Conservation (phyloP, 768 basidiomycete species). For the Leucocoprinus leucothites region DNA sequence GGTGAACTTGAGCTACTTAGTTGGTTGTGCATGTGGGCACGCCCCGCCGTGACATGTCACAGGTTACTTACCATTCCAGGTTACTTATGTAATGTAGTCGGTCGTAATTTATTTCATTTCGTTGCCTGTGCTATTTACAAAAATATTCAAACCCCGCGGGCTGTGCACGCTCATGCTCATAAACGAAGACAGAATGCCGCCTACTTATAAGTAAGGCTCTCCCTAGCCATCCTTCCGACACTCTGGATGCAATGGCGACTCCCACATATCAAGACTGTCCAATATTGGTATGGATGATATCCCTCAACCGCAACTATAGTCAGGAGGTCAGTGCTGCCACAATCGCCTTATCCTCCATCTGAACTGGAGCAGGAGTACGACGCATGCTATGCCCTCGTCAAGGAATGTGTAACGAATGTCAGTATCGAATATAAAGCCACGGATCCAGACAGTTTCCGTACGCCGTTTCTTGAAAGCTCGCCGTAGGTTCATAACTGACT, state of each 20-base stretch:
- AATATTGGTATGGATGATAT: constrained; percentile 79
- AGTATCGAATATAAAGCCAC: constrained; percentile 51
- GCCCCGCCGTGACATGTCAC: too few species aligned
- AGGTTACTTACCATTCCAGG: too few species aligned
- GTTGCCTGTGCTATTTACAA: too few species aligned
- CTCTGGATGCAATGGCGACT: not conserved
- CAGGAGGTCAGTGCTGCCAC: constrained; percentile 43
- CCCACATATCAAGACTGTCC: constrained; percentile 42
- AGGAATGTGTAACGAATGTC: constrained; percentile 57
- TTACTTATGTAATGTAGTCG: too few species aligned
- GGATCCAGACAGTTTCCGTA: constrained; percentile 66
- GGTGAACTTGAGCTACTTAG: too few species aligned
- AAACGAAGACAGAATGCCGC: too few species aligned
- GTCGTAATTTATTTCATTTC: too few species aligned
- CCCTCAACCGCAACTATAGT: constrained; percentile 70
- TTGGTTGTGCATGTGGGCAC: too few species aligned
- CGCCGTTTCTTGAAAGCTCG: constrained; percentile 23
- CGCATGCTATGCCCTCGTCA: constrained; percentile 56
- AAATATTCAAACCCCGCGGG: too few species aligned
- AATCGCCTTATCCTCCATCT: constrained; percentile 7
- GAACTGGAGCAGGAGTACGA: constrained; percentile 61
- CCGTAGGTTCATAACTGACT: not conserved
- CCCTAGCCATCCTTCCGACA: too few species aligned
- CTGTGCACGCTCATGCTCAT: too few species aligned
- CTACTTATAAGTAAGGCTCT: too few species aligned